Base-by-base conservation (phyloP, 1,284 basidiomycete genomes). In the Tilletiaria anomala region DNA sequence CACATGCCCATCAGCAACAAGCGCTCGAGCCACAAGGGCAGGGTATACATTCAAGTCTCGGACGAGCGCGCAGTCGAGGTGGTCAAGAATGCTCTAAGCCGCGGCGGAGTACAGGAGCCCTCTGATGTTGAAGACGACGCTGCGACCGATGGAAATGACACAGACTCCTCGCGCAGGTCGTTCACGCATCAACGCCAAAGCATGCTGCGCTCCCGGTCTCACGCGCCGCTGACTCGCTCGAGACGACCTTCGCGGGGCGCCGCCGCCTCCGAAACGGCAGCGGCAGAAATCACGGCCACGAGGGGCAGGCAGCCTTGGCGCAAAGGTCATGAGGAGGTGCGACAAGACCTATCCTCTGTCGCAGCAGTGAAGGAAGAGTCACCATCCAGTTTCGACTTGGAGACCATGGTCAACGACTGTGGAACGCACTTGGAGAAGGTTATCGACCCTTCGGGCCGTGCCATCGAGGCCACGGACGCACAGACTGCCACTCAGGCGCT, bases 71-170 rank as follows among this genome's bases (percentile, higher is more conserved):
- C 55, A n/a, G 34, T 60, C 5, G 50, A 49, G 6, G 47, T 48
- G 1, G 46, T 61, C 4, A 50, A 52, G 24, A 50, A 51, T 15
- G 59, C 59, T n/a, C 51, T 61, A 32, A 50, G 51, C 39, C 51
- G 60, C 6, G 59, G 57, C 6, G 59, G 59, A 15, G 55, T 50
- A n/a, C 46, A 45, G 12, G 54, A 56, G 24, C 23, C 16, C 14
- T 41, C 38, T 8, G 46, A 48, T 23, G 15, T 18, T 12, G 48
- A 50, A 19, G 42, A 47, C 47, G 53, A 37, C 34, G 10, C 51
- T 48, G 39, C 48, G 33, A 39, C 32, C 15, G 29, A 36, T 2
- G 37, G 37, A n/a, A 46, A 39, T 6, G 50, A 49, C n/a, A 18
- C 20, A 2, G 44, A 44, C 33, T 37, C 24, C 1, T 37, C 32